A percentile compares a stretch with the other conserved stretches of the same genome.
Conservation (phyloP, 805 yeast species). For the Jamesozyma rosinii region DNA sequence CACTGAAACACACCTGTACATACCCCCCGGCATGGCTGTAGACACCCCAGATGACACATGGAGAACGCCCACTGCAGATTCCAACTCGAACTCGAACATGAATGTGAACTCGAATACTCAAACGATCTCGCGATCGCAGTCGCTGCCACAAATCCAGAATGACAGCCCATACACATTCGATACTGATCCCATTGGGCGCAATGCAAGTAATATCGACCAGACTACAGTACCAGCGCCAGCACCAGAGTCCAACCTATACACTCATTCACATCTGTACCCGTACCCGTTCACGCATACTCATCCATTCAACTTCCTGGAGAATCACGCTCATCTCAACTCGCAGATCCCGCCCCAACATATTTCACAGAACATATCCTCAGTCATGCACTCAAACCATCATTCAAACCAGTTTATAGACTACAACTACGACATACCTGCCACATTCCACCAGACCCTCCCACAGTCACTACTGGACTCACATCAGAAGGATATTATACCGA, state of each 20-base stretch:
- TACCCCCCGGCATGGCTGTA: neutral
- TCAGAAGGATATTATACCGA: neutral
- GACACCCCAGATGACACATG: neutral
- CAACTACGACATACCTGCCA: neutral
- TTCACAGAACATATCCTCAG: neutral
- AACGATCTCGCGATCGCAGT: neutral
- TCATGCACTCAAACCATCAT: neutral
- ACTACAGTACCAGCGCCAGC: neutral
- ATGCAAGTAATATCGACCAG: neutral
- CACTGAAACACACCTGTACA: too few relatives aligned
- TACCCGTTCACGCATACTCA: constrained; percentile 3
- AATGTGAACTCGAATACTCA: neutral
- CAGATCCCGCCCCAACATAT: neutral
- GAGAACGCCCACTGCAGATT: neutral
- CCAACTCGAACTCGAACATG: too few relatives aligned
- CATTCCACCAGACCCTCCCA: neutral
- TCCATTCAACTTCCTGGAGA: constrained; percentile 3
- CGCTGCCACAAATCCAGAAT: neutral
- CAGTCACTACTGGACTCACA: neutral
- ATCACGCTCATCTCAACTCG: neutral
- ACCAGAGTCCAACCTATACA: neutral
- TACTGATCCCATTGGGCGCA: neutral
- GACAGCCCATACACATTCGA: neutral
- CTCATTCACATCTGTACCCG: constrained; percentile 3
- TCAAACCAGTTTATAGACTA: neutral